Evolutionary conservation across 352 stramenopile species (phyloP).

Genomic region (Globisporangium heterothallicum): DNA sequence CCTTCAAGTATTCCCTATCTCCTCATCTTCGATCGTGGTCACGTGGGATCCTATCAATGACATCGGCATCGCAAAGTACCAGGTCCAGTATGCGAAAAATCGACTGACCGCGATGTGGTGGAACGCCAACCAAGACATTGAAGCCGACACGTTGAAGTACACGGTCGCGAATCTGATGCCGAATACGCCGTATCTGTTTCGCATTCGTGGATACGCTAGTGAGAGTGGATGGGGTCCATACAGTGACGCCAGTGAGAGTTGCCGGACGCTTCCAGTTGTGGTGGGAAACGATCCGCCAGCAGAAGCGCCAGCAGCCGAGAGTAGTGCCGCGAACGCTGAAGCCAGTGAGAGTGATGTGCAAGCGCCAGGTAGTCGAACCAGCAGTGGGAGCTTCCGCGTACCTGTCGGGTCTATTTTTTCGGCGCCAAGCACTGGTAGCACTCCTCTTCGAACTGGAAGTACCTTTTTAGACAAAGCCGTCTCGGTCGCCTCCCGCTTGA

Average conservation of each 20-base stretch:
- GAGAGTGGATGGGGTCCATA: conserved; percentile 67
- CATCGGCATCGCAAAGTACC: conserved; percentile 53
- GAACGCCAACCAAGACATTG: conserved; percentile 67
- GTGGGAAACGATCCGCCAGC: conserved; percentile 2
- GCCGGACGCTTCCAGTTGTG: conserved; percentile 29
- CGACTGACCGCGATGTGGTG: conserved; percentile 74
- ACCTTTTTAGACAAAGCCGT: conserved; percentile 71
- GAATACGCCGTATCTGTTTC: conserved; percentile 68
- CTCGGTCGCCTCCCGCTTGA: conserved; percentile 49
- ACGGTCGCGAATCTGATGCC: conserved; percentile 47
- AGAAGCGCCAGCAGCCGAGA: neutral
- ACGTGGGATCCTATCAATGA: conserved; percentile 73
- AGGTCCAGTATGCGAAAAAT: conserved; percentile 82
- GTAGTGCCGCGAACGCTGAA: neutral
- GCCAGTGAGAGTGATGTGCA: conserved; percentile 5
- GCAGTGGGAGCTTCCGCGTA: conserved; percentile 17
- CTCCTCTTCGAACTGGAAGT: conserved; percentile 48
- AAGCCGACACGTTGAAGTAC: conserved; percentile 42
- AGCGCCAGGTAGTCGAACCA: conserved; percentile 12
- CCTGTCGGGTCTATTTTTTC: conserved; percentile 11
- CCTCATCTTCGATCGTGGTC: conserved; percentile 54
- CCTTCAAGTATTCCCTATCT: conserved; percentile 48
- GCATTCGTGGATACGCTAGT: conserved; percentile 50
- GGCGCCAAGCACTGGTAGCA: conserved; percentile 2
- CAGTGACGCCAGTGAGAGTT: conserved; percentile 63